Evolutionary conservation across 176 grass and related monocot genomes (phyloP).

Genomic region (Zoysia japonica): DNA sequence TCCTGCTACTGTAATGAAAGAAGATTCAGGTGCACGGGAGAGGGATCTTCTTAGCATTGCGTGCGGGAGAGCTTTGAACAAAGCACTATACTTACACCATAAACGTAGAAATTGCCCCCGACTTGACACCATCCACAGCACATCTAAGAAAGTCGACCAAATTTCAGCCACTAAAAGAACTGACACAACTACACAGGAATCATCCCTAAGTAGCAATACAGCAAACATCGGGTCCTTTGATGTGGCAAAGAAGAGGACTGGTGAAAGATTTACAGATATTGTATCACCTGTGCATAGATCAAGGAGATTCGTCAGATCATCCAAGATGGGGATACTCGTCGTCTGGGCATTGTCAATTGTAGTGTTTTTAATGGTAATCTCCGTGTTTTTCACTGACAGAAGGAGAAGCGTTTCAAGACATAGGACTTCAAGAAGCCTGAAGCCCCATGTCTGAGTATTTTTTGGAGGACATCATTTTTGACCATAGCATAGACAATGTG

Average conservation of each 20-base stretch:
- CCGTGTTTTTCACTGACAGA: constrained; percentile 59
- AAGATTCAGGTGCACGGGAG: constrained; percentile 51
- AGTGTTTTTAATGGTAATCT: constrained; percentile 65
- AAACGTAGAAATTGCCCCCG: constrained; percentile 59
- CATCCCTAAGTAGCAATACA: constrained; percentile 23
- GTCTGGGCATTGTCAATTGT: constrained; percentile 67
- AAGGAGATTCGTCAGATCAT: constrained; percentile 45
- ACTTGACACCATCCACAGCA: constrained; percentile 30
- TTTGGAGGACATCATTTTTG: not conserved
- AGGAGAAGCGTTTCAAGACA: constrained; percentile 56
- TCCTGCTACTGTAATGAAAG: constrained; percentile 52
- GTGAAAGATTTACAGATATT: constrained; percentile 24
- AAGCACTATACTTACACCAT: constrained; percentile 82
- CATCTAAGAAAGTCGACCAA: constrained; percentile 24
- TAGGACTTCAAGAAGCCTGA: constrained; percentile 66
- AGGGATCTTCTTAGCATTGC: constrained; percentile 95
- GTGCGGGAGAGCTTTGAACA: constrained; percentile 77
- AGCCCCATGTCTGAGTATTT: constrained; percentile 38
- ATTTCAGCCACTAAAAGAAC: constrained; percentile 18
- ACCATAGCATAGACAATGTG: constrained; percentile 36
- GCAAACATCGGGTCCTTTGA: constrained; percentile 29
- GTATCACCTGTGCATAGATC: constrained; percentile 34
- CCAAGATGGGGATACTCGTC: constrained; percentile 63
- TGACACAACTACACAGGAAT: constrained; percentile 4
- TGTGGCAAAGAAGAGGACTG: constrained; percentile 13